Evolutionary conservation across 805 yeast genomes (phyloP), one percentile per base, ranked within the genome.

Genomic region (Ogataea haglerorum): DNA sequence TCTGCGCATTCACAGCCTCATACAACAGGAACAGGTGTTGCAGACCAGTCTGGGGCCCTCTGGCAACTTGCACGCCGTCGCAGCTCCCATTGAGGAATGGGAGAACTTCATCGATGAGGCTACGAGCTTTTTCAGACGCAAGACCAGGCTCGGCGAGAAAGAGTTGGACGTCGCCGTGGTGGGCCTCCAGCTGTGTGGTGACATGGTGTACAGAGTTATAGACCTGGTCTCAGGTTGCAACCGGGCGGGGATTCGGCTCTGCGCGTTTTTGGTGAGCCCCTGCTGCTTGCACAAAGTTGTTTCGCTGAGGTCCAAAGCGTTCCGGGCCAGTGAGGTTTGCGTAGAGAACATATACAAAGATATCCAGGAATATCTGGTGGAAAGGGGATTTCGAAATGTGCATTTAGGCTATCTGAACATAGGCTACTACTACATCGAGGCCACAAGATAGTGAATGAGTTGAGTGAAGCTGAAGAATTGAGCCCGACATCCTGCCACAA

Each of bases 171-270:
- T 46, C 4, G 36, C 31, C 16, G 32, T 57, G 5, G 37, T 43
- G 6, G 63, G 58, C 2, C 34, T 54, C 16, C 53, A 55, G 16
- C 24, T 55, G 13, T 60, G 64, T 32, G 63, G 63, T 1, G 60
- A 58, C 24, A 41, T 58, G 30, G 25, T 48, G 16, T 55, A 52
- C 28, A 17, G 44, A 2, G 9, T 54, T 2, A 30, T 56, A 2
- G 53, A 49, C 27, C 40, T 49, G 30, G 41, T 42, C 10, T 13
- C 38, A 7, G 33, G 16, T 23, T 31, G 33, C 35, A 26, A 14
- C 10, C 21, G 13, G 33, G 36, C 10, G 22, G 15, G 4, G 30
- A 21, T 29, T 12, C 32, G 25, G 29, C 12, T 40, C 14, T 16
- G 31, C 12, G 30, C 25, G 13, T 28, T 47, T 21, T n/a, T 40